Evolutionary conservation across 257 asterid genomes (phyloP).

Genomic region (Solanum tarapatanum): DNA sequence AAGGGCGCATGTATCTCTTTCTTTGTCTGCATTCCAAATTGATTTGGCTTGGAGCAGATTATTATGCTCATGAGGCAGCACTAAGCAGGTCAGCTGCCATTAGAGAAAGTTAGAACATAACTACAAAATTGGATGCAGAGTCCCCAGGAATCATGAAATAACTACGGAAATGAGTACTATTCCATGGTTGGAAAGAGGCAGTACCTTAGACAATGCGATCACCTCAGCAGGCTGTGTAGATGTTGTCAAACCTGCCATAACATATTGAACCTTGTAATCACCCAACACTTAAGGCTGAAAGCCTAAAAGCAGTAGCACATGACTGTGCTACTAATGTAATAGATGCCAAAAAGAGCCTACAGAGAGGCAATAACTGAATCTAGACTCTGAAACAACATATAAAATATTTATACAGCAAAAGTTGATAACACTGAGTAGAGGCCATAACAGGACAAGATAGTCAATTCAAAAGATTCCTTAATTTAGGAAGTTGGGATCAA

Average conservation of each 20-base stretch:
- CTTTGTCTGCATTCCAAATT: conserved; percentile 75
- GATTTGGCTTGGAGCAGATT: conserved; percentile 58
- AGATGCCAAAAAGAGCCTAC: not conserved
- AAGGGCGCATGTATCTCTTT: conserved; percentile 51
- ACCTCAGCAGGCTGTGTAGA: conserved; percentile 64
- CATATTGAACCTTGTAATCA: conserved; percentile 8
- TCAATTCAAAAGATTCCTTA: not conserved
- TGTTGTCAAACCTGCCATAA: conserved; percentile 49
- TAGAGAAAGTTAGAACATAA: conserved; percentile 11
- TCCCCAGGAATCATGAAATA: not conserved
- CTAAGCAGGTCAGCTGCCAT: conserved; percentile 82
- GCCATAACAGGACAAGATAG: not conserved
- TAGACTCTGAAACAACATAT: not conserved
- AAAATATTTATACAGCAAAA: not conserved
- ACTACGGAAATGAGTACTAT: not conserved
- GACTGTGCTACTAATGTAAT: not conserved
- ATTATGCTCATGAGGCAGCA: conserved; percentile 59
- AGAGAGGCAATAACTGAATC: not conserved
- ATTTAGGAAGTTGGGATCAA: not conserved
- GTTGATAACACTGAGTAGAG: not conserved
- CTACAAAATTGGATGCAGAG: not conserved
- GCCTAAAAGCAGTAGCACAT: not conserved
- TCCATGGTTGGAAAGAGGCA: conserved; percentile 2
- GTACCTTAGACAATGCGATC: conserved; percentile 72
- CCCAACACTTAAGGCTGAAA: not conserved